phyloP scores from a whole-genome alignment of 2,329 filamentous ascomycete species.

The Arthroderma uncinatum region DNA sequence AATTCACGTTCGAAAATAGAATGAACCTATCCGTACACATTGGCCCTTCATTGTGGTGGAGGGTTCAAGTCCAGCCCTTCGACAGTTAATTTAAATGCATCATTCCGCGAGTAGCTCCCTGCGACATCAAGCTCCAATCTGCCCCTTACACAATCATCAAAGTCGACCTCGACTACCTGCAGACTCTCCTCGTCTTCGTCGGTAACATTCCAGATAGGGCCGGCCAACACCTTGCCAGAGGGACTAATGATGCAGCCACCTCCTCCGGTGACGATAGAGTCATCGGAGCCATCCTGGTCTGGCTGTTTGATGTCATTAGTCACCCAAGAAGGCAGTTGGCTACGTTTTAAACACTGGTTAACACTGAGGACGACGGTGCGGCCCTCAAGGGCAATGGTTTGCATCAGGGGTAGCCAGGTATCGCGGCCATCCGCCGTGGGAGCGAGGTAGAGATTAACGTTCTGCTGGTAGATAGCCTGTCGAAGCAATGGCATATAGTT shows the following conservation, averaged over 20 bases:
- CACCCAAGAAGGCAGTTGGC: conserved; percentile 49
- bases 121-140: conserved; percentile 72
- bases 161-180: conserved; percentile 63
- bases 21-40: neutral
- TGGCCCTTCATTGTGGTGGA: conserved; percentile 32
- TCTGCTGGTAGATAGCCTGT: conserved; percentile 75
- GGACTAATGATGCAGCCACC: conserved; percentile 76
- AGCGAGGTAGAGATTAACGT: conserved; percentile 82
- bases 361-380: conserved; percentile 75
- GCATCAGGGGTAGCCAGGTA: conserved; percentile 72
- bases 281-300: conserved; percentile 10
- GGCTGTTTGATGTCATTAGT: conserved; percentile 14
- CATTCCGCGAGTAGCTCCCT: conserved; percentile 71
- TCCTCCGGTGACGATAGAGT: conserved; percentile 56
- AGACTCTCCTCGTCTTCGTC: conserved; percentile 47
- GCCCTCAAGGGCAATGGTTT: conserved; percentile 69
- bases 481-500: conserved; percentile 89
- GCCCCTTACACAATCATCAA: conserved; percentile 76
- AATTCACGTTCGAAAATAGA: neutral
- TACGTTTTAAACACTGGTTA: conserved; percentile 64
- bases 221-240: conserved; percentile 64
- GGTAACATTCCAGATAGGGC: conserved; percentile 66
- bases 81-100: conserved; percentile 50
- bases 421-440: conserved; percentile 79
- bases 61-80: conserved; percentile 50